Percentiles rank a stretch among this genome's conserved stretches.
Evolutionary conservation across 371 early-diverging fungal genomes (phyloP).

Genomic region (Mucor mucedo): DNA sequence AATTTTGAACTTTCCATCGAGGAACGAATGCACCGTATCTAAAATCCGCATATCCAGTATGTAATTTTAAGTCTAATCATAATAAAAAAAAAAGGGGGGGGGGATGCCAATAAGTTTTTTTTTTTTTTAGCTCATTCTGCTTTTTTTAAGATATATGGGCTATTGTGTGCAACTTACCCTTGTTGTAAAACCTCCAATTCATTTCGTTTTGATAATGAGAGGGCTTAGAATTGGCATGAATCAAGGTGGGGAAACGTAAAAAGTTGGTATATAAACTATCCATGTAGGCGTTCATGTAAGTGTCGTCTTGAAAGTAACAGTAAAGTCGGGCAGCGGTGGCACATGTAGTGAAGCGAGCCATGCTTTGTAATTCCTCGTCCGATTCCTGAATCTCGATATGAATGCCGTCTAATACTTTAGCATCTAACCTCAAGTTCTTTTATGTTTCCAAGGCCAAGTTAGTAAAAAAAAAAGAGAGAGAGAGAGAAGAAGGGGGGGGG

Average conservation of each 20-base stretch:
- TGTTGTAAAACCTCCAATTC: slow-evolving; percentile 67
- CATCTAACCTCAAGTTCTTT: slow-evolving; percentile 18
- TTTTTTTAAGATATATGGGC: too few species aligned
- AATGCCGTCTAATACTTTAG: slow-evolving; percentile 7
- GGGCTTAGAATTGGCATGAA: slow-evolving; percentile 67
- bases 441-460: too few species aligned
- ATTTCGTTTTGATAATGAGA: slow-evolving; percentile 58
- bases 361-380: slow-evolving; percentile 55
- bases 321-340: slow-evolving; percentile 60
- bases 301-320: slow-evolving; percentile 71
- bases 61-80: slow-evolving; percentile 42
- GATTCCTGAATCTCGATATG: slow-evolving; percentile 51
- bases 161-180: slow-evolving; percentile 6
- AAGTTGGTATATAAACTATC: slow-evolving; percentile 69
- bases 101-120: too few species aligned
- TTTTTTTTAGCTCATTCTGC: too few species aligned
- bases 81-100: too few species aligned
- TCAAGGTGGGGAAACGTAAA: slow-evolving; percentile 56
- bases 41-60: slow-evolving; percentile 68
- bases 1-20: slow-evolving; percentile 51
- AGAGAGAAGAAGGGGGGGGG: too few species aligned
- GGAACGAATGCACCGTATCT: slow-evolving; percentile 65
- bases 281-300: slow-evolving; percentile 59
- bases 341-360: slow-evolving; percentile 66
- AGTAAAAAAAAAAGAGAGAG: too few species aligned